phyloP scores from a whole-genome alignment of 768 basidiomycete genomes.

The Termitomyces sp. region DNA sequence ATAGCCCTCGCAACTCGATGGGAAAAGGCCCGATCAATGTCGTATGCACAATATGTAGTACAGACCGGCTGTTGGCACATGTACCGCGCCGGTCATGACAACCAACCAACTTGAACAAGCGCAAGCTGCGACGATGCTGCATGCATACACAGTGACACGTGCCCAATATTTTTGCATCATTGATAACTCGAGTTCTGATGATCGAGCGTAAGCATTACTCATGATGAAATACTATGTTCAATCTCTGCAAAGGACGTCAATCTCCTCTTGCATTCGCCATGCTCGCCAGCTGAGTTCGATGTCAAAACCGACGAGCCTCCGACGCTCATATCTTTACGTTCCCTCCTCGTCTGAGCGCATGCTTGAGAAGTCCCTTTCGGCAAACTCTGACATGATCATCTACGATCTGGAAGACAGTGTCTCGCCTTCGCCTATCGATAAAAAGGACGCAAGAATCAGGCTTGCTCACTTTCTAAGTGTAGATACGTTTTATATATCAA shows the following conservation, averaged over 20 bases:
- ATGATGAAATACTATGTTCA: neutral
- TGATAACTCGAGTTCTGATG: too few species aligned
- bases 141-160: neutral
- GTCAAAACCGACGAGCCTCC: constrained; percentile 15
- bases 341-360: constrained; percentile 77
- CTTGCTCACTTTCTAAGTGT: constrained; percentile 55
- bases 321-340: constrained; percentile 72
- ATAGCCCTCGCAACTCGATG: neutral
- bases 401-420: constrained; percentile 92
- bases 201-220: neutral
- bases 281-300: constrained; percentile 4
- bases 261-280: neutral
- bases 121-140: too few species aligned
- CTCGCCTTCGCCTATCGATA: constrained; percentile 57
- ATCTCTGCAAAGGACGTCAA: neutral
- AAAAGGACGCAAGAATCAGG: constrained; percentile 51
- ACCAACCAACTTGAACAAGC: too few species aligned
- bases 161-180: neutral
- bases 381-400: constrained; percentile 67
- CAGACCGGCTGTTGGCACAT: too few species aligned
- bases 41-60: too few species aligned
- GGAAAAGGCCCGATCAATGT: too few species aligned
- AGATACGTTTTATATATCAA: constrained; percentile 13
- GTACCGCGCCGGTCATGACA: too few species aligned
- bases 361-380: constrained; percentile 70